Percentiles rank a stretch among this genome's conserved stretches.
Conservation (phyloP, 306 rosid species). For the Cyamopsis tetragonoloba region DNA sequence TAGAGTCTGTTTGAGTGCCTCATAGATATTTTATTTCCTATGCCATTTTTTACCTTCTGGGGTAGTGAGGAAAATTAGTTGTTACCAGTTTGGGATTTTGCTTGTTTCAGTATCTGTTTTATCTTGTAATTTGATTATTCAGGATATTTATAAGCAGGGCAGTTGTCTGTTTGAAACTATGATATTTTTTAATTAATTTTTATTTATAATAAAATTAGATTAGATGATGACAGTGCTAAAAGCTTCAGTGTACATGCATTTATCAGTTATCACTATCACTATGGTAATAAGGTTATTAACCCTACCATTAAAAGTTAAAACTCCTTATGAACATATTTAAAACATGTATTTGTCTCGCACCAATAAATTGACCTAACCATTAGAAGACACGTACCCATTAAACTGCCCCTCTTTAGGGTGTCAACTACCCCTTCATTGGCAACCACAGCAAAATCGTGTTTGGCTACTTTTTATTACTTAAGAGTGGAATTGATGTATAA, state of each 20-base stretch:
- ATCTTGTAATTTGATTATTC: slow-evolving; percentile 20
- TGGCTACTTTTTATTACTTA: too few relatives aligned
- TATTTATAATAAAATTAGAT: too few relatives aligned
- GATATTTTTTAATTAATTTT: too few relatives aligned
- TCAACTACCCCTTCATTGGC: neutral
- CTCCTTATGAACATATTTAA: neutral
- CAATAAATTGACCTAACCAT: slow-evolving; percentile 8
- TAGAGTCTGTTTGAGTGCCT: slow-evolving; percentile 32
- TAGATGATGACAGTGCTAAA: too few relatives aligned
- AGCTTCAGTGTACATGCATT: too few relatives aligned
- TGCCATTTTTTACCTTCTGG: slow-evolving; percentile 22
- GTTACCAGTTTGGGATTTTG: slow-evolving; percentile 28
- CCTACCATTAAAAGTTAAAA: neutral
- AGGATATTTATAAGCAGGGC: slow-evolving; percentile 15
- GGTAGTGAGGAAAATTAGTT: slow-evolving; percentile 22
- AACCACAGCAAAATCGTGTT: neutral
- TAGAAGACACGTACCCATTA: neutral
- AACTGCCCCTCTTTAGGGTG: neutral
- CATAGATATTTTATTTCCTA: slow-evolving; percentile 38
- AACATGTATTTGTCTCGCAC: neutral
- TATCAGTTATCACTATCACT: too few relatives aligned
- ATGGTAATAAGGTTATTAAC: too few relatives aligned
- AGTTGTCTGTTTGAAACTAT: neutral
- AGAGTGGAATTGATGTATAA: too few relatives aligned
- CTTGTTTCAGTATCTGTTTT: slow-evolving; percentile 27